Base-by-base conservation (phyloP, 2,329 filamentous ascomycete species). In the Teratosphaeria destructans region DNA sequence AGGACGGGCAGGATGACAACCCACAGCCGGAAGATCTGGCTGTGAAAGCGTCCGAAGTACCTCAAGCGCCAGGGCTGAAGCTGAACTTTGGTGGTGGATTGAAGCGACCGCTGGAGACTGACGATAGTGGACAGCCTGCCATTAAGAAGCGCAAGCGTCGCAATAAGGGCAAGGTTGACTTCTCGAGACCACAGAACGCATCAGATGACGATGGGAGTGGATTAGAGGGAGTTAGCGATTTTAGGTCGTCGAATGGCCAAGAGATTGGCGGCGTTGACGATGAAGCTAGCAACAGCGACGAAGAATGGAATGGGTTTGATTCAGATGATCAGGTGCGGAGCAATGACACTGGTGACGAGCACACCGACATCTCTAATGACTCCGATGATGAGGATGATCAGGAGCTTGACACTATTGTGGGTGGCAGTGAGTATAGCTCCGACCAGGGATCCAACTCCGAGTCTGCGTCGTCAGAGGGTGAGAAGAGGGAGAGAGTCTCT, bases 101-200 rank as follows among this genome's bases (percentile, higher is more conserved):
- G 61, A 97, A 97, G 73, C 82, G 92, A 52, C 90, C 92, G 1
- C 78, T 99, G 11, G 89, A 95, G 53, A 66, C 90, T 10, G 90
- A 90, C 63, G 85, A 89, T 1, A 84, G 87, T 60, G 90, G 93
- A 6, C 85, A 84, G 59, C 94, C 93, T 0, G 78, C 96, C 2
- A 84, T 97, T 57, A 87, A 88, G 69, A 94, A 90, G 71, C 82
- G 90, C 57, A 91, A 93, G 73, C 77, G 71, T 78, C 72, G 70
- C 78, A 72, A 66, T 78, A 77, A 62, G 73, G 75, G 59, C 73
- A 71, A 60, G 27, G 56, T 55, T 14, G 5, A 6, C 23, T 49
- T 34, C 16, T 43, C 53, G 35, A 39, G 37, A 10, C n/a, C 58
- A 26, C 57, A 62, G 3, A 73, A 75, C 52, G 72, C 69, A 63